A percentile compares a stretch with the other conserved stretches of the same genome.
These are phyloP conservation scores for Suhomyces choctaworum DNA, from an alignment of 1,139 yeast genomes.

Conservation along the genomic window DNA sequence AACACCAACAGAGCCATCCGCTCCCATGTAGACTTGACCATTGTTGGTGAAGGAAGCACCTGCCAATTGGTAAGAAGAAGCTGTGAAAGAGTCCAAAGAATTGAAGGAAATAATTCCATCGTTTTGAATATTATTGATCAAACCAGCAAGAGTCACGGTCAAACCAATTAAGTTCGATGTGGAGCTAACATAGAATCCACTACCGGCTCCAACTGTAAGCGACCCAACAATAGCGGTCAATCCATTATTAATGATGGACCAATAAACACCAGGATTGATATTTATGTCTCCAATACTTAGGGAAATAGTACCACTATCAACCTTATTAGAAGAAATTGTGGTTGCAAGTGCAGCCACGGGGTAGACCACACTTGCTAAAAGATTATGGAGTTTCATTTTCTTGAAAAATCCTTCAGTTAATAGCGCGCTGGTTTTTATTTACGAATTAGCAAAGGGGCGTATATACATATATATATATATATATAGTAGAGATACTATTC, in stretches of 20 bases:
- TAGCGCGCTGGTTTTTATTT: no score
- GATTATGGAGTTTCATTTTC: slow-evolving; percentile 4
- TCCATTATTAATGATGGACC: slow-evolving; percentile 17
- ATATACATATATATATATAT: no score
- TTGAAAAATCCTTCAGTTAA: no score
- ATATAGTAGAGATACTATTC: no score
- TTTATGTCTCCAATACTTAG: slow-evolving; percentile 13
- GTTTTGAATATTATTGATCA: slow-evolving; percentile 12
- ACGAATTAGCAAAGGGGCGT: no score
- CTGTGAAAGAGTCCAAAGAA: slow-evolving; percentile 11
- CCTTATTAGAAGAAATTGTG: slow-evolving; percentile 2
- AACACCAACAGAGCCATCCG: slow-evolving; percentile 12
- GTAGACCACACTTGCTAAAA: slow-evolving; percentile 2
- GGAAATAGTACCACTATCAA: slow-evolving; percentile 12
- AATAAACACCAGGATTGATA: slow-evolving; percentile 15
- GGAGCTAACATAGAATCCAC: slow-evolving; percentile 16
- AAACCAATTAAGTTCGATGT: slow-evolving; percentile 11
- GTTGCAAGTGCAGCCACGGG: slow-evolving; percentile 2
- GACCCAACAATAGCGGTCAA: slow-evolving; percentile 14
- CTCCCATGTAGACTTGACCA: slow-evolving; percentile 16
- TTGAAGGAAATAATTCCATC: slow-evolving; percentile 16
- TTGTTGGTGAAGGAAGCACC: slow-evolving; percentile 15
- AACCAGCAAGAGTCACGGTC: slow-evolving; percentile 12
- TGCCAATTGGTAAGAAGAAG: slow-evolving; percentile 12
- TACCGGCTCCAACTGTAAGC: slow-evolving; percentile 14